Evolutionary conservation across 192 early-diverging fungal genomes (phyloP), one percentile per base, ranked within the genome.

Genomic region (Backusella tarrabulga): DNA sequence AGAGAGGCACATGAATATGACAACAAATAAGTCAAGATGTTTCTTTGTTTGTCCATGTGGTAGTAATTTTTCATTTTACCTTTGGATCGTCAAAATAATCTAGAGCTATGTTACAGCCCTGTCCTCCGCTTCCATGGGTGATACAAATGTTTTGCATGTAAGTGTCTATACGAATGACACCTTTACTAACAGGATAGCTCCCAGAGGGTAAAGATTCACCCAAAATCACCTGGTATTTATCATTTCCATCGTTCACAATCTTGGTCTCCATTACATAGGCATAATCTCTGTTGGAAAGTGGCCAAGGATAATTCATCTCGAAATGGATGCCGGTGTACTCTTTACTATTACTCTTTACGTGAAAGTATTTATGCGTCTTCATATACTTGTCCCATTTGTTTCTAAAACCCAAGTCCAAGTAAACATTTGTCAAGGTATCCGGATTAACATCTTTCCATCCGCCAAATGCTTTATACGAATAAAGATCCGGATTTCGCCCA

Each of bases 21-120:
- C 1, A 40, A 40, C 11, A 44, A 44, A 17, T 17, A 44, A 17
- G 15, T 44, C 42, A 14, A 44, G 14, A 50, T 17, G 19, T 50
- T 50, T 19, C 1, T 40, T 40, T 50, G 19, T 19, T 50, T 17
- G 6, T 50, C 56, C 56, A 26, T 29, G 21, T 29, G 56, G 56
- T 29, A 63, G 23, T 26, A 63, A 63, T 63, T 63, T 63, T 63
- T 63, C 56, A 63, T 63, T 35, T 80, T 84, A 86, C 85, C 85
- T 87, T 83, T 66, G 87, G 87, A 56, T 88, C 82, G 71, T 88
- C 87, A 80, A 85, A 86, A 56, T 86, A 88, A 67, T 83, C 82
- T 70, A 88, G 77, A 56, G 77, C 75, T 12, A 88, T 84, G 26
- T 78, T 71, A 67, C 85, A 83, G 26, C 87, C 87, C 23, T 79